phyloP scores from a whole-genome alignment of 306 rosid species.

The Albizia julibrissin region DNA sequence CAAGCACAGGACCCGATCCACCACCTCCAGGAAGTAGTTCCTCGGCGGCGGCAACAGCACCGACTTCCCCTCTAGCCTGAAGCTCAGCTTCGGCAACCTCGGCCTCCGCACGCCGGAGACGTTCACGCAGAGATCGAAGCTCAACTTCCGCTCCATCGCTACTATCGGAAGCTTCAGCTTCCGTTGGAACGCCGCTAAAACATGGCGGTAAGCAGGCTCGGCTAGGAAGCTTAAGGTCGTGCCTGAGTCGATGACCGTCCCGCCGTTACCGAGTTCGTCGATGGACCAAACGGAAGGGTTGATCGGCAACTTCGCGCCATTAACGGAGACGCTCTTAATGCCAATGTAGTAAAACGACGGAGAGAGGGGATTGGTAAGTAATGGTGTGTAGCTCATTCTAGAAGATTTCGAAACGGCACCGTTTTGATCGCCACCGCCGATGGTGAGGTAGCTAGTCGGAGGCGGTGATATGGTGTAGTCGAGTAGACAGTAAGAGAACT shows the following conservation, averaged over 20 bases:
- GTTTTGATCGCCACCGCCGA: conserved; percentile 47
- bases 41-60: conserved; percentile 62
- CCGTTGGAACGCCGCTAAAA: conserved; percentile 49
- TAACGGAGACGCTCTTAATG: conserved; percentile 44
- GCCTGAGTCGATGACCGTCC: conserved; percentile 79
- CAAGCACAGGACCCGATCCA: conserved; percentile 57
- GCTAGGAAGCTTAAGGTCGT: conserved; percentile 61
- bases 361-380: conserved; percentile 49
- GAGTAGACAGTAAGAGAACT: conserved; percentile 72
- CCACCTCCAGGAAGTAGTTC: conserved; percentile 61
- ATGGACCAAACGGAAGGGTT: conserved; percentile 56
- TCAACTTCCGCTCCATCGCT: conserved; percentile 20
- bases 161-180: conserved; percentile 35
- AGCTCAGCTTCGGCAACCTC: conserved; percentile 56
- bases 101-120: conserved; percentile 40
- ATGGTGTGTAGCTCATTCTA: conserved; percentile 54
- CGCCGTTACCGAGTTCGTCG: conserved; percentile 63
- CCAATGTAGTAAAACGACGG: conserved; percentile 72
- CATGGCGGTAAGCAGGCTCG: conserved; percentile 52
- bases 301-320: conserved; percentile 47
- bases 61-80: conserved; percentile 47
- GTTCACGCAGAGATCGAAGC: conserved; percentile 74
- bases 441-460: conserved; percentile 63
- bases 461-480: conserved; percentile 79
- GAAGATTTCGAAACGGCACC: conserved; percentile 15